Evolutionary conservation across 306 rosid species (phyloP), one percentile per base, ranked within the genome.

Genomic region (Ceratonia siliqua): DNA sequence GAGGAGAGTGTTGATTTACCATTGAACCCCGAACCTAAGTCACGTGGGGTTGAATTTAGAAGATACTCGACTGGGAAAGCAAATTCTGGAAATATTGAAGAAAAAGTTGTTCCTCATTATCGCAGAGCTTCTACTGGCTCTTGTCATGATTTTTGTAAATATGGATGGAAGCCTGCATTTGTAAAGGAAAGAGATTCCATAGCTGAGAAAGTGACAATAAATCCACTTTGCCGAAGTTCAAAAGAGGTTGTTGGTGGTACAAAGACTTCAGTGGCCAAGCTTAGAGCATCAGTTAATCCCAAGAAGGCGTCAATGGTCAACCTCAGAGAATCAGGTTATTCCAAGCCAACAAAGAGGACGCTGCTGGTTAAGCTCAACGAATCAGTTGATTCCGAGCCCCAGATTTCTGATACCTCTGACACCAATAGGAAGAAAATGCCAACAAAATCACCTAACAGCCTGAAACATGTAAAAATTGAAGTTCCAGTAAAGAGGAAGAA

Each of bases 131-230:
- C 97, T 28, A 76, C 87, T 2, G 97, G 96, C 59, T 95, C 99
- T 46, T 95, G 99, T 85, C 99, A 95, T 70, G 98, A 95, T 71
- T 13, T 83, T 27, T 95, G 99, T 79, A 95, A 92, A 80, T 89
- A 78, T 74, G 99, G 98, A 58, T 27, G 65, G 78, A 70, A 79
- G 67, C 84, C 85, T 28, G 84, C 56, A 38, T 14, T 53, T 18
- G 87, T 5, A 54, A 88, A 85, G 82, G 84, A 72, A 46, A 86
- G 84, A 73, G 74, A 20, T n/a, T 80, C 88, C 8, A 21, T 81
- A 30, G 77, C 70, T 52, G 62, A 78, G 75, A 77, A 82, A 75
- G 76, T 75, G 42, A 53, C 81, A 6, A 70, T 82, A 53, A 84
- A 76, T 55, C 39, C 85, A 36, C 75, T 74, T 25, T 35, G 72